Conservation (phyloP, 371 early-diverging fungal species). For the Syncephalastrum contaminatum region DNA sequence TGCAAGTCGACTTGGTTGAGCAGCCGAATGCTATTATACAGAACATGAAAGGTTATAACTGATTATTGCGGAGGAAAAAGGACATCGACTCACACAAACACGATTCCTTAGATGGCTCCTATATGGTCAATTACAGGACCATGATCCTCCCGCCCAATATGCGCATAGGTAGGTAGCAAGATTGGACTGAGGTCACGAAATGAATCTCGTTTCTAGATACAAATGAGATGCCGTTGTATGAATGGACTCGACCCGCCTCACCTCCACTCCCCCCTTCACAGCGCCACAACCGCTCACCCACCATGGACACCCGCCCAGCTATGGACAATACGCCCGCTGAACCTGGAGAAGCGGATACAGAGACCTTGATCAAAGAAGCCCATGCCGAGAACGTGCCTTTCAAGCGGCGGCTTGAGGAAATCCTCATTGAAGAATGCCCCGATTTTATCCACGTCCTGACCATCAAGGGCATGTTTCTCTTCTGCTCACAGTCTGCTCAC, state of each 20-base stretch:
- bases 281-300: too few relatives aligned
- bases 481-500: conserved; percentile 45
- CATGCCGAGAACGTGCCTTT: conserved; percentile 29
- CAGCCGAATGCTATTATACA: conserved; percentile 69
- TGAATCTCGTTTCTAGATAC: too few relatives aligned
- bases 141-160: conserved; percentile 31
- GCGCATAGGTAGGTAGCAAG: background rate
- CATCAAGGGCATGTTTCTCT: conserved; percentile 63
- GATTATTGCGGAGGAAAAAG: background rate
- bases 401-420: conserved; percentile 31
- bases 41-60: conserved; percentile 42
- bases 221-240: conserved; percentile 1
- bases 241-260: conserved; percentile 17
- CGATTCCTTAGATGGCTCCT: conserved; percentile 32
- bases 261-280: background rate
- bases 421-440: conserved; percentile 36
- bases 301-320: too few relatives aligned
- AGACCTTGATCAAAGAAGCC: conserved; percentile 33
- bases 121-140: conserved; percentile 48
- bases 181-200: too few relatives aligned
- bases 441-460: conserved; percentile 66
- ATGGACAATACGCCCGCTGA: background rate
- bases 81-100: background rate
- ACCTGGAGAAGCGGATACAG: conserved; percentile 18
- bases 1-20: conserved; percentile 71